These are phyloP conservation scores for Tetradesmus obliquus DNA, from an alignment of 139 green algal genomes.

Conservation along the genomic window DNA sequence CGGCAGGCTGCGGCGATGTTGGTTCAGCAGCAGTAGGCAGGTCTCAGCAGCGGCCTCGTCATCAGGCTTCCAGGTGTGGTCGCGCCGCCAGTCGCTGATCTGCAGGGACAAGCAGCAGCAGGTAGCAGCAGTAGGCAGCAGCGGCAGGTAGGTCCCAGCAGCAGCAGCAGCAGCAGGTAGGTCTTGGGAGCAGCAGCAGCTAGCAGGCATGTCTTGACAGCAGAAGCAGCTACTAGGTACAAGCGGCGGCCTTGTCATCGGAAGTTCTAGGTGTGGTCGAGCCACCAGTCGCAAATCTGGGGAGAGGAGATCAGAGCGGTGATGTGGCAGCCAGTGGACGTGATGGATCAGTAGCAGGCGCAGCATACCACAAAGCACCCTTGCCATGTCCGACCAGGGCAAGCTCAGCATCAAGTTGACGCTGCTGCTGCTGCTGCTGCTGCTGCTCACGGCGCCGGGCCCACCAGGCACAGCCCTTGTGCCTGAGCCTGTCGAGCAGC, in stretches of 20 bases:
- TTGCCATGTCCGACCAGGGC: too few species aligned
- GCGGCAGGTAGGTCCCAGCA: slow-evolving; percentile 80
- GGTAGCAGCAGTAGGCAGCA: slow-evolving; percentile 14
- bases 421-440: too few species aligned
- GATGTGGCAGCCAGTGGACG: not conserved
- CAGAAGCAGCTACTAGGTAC: too few species aligned
- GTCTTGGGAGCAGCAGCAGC: slow-evolving; percentile 67
- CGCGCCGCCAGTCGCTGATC: slow-evolving; percentile 71
- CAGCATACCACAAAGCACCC: too few species aligned
- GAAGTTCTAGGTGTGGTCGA: slow-evolving; percentile 62
- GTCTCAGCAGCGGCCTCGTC: slow-evolving; percentile 70
- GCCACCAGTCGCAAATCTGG: slow-evolving; percentile 57
- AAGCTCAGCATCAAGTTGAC: too few species aligned
- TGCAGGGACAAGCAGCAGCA: slow-evolving; percentile 45
- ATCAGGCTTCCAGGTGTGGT: slow-evolving; percentile 65
- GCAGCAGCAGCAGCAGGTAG: slow-evolving; percentile 74
- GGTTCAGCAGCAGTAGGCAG: slow-evolving; percentile 72
- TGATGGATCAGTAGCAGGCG: not conserved
- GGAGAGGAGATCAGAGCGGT: too few species aligned
- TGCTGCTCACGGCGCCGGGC: too few species aligned
- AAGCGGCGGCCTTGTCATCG: slow-evolving; percentile 53
- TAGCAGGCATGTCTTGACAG: too few species aligned
- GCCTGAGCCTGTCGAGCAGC: too few species aligned
- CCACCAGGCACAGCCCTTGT: too few species aligned
- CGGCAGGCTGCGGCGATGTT: not conserved